phyloP scores from a whole-genome alignment of 352 stramenopile species.

The Lagenidium giganteum region DNA sequence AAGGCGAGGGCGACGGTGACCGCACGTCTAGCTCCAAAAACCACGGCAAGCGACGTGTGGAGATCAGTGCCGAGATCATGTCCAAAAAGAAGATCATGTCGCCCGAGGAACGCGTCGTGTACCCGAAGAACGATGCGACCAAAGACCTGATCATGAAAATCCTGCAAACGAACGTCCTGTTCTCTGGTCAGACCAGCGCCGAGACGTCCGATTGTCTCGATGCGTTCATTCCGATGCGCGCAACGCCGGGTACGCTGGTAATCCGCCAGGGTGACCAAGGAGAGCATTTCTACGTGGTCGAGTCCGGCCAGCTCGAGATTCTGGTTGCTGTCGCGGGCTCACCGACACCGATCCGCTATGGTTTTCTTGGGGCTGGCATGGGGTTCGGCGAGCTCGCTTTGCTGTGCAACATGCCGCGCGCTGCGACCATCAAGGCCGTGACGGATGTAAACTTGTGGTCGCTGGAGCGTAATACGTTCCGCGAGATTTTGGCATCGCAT shows the following conservation, averaged over 20 bases:
- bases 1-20: neutral
- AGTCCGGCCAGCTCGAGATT: slow-evolving; percentile 63
- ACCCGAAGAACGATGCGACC: slow-evolving; percentile 55
- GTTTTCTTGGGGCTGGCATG: slow-evolving; percentile 46
- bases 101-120: slow-evolving; percentile 41
- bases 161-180: slow-evolving; percentile 71
- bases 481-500: slow-evolving; percentile 70
- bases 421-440: slow-evolving; percentile 86
- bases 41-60: slow-evolving; percentile 36
- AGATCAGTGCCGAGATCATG: slow-evolving; percentile 79
- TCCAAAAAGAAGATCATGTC: slow-evolving; percentile 59
- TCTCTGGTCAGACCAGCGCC: slow-evolving; percentile 45
- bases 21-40: slow-evolving; percentile 6
- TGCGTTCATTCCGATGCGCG: slow-evolving; percentile 62
- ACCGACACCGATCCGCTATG: slow-evolving; percentile 58
- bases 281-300: slow-evolving; percentile 75
- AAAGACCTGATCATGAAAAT: slow-evolving; percentile 54
- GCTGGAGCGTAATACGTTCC: slow-evolving; percentile 66
- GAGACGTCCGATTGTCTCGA: slow-evolving; percentile 70
- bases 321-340: slow-evolving; percentile 50
- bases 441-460: slow-evolving; percentile 62
- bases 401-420: slow-evolving; percentile 95
- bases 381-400: slow-evolving; percentile 96
- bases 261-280: slow-evolving; percentile 70
- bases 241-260: slow-evolving; percentile 30